Base-by-base conservation (phyloP, 2,329 filamentous ascomycete species). In the Elsinoe fawcettii region DNA sequence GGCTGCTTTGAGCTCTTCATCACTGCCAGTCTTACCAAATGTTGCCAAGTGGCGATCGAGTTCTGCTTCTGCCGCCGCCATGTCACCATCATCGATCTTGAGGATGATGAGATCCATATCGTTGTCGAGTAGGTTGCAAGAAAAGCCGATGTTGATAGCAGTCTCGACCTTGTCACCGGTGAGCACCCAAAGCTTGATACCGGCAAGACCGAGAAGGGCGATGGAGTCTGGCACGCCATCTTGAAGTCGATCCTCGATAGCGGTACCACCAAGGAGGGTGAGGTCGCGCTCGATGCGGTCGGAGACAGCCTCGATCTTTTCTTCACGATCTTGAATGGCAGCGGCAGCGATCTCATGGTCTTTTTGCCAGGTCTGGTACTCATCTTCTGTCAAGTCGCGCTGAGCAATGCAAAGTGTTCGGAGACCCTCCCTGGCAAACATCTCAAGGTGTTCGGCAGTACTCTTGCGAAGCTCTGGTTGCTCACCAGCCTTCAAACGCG, bases 101-200 rank as follows among this genome's bases (percentile, higher is more conserved):
- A 99, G 79, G 51, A 95, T 83, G 62, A 99, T 88, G 60, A 99
- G 77, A 64, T 99, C 93, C 93, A 99, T 96, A 64, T 96, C 89
- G 71, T 96, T 99, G 73, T 92, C 90, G 57, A 99, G 81, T 30
- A 99, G 79, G 65, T 99, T 99, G 77, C 95, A 99, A 9, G 95
- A 99, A 73, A 97, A 99, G 2, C 93, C 93, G 68, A 99, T 99
- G 74, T 99, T 99, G 83, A 99, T 99, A 58, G 95, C 93, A 22
- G 93, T 99, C 74, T 99, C 93, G 30, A 97, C 92, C 73, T 97
- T 99, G 78, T 99, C 93, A 62, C 95, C 93, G 14, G 93, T 99
- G 62, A 99, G 76, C 56, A 99, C 93, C 93, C 93, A 99, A 6
- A 99, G 82, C 73, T 99, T 99, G 73, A 99, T 96, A 70, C 95